Evolutionary conservation across 2,329 filamentous ascomycete genomes (phyloP), one percentile per base, ranked within the genome.

Genomic region (Colletotrichum endophyticum): DNA sequence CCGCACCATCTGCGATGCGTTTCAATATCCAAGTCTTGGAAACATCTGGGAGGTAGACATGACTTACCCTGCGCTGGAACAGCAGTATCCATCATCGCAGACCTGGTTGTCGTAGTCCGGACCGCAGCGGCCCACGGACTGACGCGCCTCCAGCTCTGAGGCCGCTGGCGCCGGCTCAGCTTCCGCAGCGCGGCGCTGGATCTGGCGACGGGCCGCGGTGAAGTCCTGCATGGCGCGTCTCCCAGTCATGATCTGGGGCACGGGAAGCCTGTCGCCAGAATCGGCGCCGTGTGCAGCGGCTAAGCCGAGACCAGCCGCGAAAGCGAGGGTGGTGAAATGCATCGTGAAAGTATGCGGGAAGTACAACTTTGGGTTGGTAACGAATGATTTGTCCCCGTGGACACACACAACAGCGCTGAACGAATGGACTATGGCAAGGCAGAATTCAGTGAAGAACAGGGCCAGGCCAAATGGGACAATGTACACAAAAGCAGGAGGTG

Each of bases 1-100:
- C 91, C 91, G 77, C 91, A 92, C 86, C 89, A 92, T 59, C 88
- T 90, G 67, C 22, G 32, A n/a, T 44, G 15, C 7, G 6, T 5
- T 59, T 70, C 12, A 73, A 57, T 12, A 28, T 32, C 15, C 2
- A 22, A 28, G 13, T 27, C 32, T n/a, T 8, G 53, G 39, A n/a
- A 34, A 34, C 6, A 19, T 4, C 28, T 9, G 67, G 27, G 8
- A 39, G 6, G 27, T 5, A 25, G 22, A 77, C 8, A 49, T 8
- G 30, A 79, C 82, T 79, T 79, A 87, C 86, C 86, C 86, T 63
- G 84, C 83, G n/a, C 81, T 82, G 12, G 86, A 88, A 76, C 87
- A 88, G 70, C 87, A 88, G 32, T 87, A 82, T 7, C 80, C 81
- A 2, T 76, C 69, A 4, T 77, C 75, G 59, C 87, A 88, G 7